Percentiles rank a stretch among this genome's conserved stretches.
These are phyloP conservation scores for Colletotrichum phormii DNA, from an alignment of 2,329 filamentous ascomycete genomes.

Conservation along the genomic window DNA sequence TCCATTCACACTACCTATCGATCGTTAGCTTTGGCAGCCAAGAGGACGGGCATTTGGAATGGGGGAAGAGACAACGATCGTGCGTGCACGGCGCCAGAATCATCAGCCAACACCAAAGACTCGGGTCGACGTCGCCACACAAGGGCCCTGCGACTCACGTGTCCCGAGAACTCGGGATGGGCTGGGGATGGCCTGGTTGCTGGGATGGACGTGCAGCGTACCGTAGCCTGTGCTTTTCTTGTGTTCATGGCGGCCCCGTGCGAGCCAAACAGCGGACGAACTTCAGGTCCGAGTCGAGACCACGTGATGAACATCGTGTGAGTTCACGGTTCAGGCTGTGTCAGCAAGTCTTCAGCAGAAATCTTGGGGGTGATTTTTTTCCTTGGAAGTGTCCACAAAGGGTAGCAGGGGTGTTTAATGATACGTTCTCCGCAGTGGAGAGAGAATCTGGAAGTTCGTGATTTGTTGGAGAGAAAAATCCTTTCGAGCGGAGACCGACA, in stretches of 20 bases:
- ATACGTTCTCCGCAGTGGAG: constrained; percentile 30
- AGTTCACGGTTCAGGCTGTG: not conserved
- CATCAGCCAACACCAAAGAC: constrained; percentile 2
- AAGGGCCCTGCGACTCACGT: constrained; percentile 11
- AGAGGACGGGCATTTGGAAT: constrained; percentile 21
- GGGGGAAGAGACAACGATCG: constrained; percentile 12
- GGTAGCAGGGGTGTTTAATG: constrained; percentile 15
- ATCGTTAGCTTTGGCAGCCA: not conserved
- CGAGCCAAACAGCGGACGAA: constrained; percentile 11
- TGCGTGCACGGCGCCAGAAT: constrained; percentile 6
- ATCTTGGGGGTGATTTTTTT: not conserved
- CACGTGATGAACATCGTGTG: constrained; percentile 20
- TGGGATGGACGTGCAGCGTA: not conserved
- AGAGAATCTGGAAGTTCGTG: not conserved
- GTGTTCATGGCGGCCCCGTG: not conserved
- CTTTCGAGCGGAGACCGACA: constrained; percentile 24
- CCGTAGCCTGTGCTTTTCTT: not conserved
- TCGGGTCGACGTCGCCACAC: not conserved
- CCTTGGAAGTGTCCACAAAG: not conserved
- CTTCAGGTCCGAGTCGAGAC: constrained; percentile 6
- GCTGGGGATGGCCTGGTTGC: not conserved
- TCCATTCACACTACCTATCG: not conserved
- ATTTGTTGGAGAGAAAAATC: not conserved
- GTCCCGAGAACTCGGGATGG: constrained; percentile 11
- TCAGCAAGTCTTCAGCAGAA: not conserved